Evolutionary conservation across 2,329 filamentous ascomycete genomes (phyloP).

Genomic region (Aspergillus brasiliensis): DNA sequence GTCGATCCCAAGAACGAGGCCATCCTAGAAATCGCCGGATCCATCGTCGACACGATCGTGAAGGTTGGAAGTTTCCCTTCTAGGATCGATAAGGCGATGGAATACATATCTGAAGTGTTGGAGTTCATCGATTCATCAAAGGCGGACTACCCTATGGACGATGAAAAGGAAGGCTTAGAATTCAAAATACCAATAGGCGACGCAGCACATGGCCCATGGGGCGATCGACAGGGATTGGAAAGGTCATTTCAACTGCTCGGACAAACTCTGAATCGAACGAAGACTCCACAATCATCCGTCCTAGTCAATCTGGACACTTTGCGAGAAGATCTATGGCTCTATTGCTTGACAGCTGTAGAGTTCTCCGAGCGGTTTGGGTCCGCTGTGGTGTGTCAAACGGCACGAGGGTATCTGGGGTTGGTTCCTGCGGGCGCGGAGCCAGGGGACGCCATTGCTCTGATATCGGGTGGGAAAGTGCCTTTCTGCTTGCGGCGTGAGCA

Average conservation of each 20-base stretch:
- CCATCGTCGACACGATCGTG: not conserved
- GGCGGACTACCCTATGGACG: not conserved
- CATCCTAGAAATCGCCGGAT: not conserved
- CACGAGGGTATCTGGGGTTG: not conserved
- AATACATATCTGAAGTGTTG: not conserved
- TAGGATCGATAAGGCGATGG: not conserved
- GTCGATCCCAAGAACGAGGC: not conserved
- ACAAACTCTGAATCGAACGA: not conserved
- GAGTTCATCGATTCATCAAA: not conserved
- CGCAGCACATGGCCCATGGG: not conserved
- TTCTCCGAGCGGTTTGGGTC: not conserved
- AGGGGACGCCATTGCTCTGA: not conserved
- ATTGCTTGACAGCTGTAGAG: not conserved
- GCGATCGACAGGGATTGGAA: not conserved
- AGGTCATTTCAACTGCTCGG: not conserved
- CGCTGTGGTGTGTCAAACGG: not conserved
- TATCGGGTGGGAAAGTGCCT: not conserved
- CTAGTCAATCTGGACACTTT: not conserved
- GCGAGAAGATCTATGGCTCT: not conserved
- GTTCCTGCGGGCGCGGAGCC: not conserved
- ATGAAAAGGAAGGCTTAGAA: not conserved
- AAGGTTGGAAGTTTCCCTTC: not conserved
- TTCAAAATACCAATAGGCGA: not conserved
- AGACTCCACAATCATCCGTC: not conserved
- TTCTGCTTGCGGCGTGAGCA: not conserved